Conservation (phyloP, 306 rosid genomes). For the Fagus crenata region DNA sequence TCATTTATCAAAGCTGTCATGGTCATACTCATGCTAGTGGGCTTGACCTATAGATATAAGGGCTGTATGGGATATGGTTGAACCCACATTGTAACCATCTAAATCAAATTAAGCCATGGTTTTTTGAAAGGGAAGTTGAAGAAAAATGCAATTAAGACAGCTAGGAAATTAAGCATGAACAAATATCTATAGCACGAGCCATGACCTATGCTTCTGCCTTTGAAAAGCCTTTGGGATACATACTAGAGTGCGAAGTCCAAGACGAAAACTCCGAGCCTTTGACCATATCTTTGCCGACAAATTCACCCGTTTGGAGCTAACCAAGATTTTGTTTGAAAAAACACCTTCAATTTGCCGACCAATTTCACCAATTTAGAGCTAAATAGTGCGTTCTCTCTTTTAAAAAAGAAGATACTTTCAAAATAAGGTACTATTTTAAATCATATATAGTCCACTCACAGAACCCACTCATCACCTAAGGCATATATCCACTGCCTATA, state of each 20-base stretch:
- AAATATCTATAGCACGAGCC: no score
- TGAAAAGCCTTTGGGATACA: background rate
- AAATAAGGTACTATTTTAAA: no score
- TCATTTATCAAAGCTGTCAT: no score
- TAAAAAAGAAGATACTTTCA: background rate
- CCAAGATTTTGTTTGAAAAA: conserved; percentile 25
- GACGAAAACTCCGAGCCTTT: background rate
- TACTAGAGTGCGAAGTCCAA: background rate
- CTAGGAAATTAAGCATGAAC: background rate
- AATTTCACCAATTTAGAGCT: background rate
- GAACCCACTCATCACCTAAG: conserved; percentile 24
- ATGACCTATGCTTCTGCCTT: background rate
- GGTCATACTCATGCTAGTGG: no score
- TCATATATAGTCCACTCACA: conserved; percentile 1
- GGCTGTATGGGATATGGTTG: no score
- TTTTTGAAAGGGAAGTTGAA: background rate
- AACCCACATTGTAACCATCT: no score
- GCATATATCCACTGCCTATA: background rate
- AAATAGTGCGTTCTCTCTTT: background rate
- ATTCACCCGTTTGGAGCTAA: background rate
- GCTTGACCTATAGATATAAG: no score
- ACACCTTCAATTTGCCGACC: background rate
- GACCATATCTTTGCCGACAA: background rate
- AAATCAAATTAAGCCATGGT: no score
- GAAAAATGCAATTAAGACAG: background rate